phyloP scores from a whole-genome alignment of 768 basidiomycete genomes.

The Pulveroboletus ravenelii region DNA sequence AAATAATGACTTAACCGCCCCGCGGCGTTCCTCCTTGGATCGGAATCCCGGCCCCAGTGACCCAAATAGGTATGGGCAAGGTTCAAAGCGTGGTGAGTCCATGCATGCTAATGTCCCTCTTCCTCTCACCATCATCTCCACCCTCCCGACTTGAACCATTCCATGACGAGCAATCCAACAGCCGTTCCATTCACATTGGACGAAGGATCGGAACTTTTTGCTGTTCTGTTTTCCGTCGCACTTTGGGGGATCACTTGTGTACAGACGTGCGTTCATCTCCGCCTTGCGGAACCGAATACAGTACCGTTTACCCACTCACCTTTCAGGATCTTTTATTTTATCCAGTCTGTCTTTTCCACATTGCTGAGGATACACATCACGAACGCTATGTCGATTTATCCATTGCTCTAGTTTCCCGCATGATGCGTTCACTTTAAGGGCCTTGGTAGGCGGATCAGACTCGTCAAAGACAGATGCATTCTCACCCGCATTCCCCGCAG shows the following conservation, averaged over 20 bases:
- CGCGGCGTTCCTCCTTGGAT: background rate
- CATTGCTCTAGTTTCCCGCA: conserved; percentile 4
- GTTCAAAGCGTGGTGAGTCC: background rate
- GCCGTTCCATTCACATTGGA: background rate
- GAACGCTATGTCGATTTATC: background rate
- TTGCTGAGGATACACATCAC: background rate
- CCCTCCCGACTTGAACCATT: background rate
- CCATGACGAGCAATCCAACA: background rate
- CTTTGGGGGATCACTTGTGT: conserved; percentile 24
- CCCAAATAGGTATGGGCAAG: background rate
- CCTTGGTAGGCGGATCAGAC: conserved; percentile 5
- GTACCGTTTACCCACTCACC: background rate
- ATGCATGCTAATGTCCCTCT: background rate
- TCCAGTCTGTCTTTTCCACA: conserved; percentile 9
- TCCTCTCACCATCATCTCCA: background rate
- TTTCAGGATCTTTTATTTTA: conserved; percentile 15
- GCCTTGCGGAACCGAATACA: background rate
- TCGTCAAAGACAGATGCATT: background rate
- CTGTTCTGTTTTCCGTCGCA: conserved; percentile 14
- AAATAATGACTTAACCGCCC: background rate
- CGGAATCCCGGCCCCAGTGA: background rate
- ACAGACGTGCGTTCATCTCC: conserved; percentile 13
- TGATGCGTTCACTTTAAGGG: conserved; percentile 2
- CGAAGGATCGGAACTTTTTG: conserved; percentile 16
- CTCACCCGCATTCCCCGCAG: conserved; percentile 1